Base-by-base conservation (phyloP, 2,329 filamentous ascomycete genomes). In the Plectosphaerella plurivora region DNA sequence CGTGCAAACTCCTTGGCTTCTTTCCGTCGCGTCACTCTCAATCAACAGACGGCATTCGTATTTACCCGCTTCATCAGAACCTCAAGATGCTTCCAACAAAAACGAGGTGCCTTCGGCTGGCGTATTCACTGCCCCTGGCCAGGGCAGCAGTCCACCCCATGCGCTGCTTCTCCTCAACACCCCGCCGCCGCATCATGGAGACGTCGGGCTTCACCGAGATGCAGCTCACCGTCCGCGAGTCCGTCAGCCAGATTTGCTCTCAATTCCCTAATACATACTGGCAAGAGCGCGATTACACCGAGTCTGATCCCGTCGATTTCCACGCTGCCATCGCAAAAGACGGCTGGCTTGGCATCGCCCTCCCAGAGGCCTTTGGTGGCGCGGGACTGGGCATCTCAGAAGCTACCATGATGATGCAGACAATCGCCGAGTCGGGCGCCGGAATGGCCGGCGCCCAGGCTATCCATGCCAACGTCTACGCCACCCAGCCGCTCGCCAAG, bases 331-430 rank as follows among this genome's bases (percentile, higher is more conserved):
- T 94, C 9, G 86, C 89, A 8, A 81, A 82, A 52, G 87, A 85
- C 57, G 89, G 90, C 7, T 94, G 88, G 88, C 79, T 94, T 41
- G 89, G 89, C 3, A 91, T 93, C 58, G 88, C 88, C 0, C 71
- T 94, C 4, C 88, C 89, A 0, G 87, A 91, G 63, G 75, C 81
- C 0, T 77, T 91, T 0, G 89, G 90, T 3, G 90, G 89, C 1
- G 79, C 87, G 1, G 88, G 87, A 0, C 69, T 95, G 9, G 89
- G 84, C 9, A 91, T 95, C 36, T 86, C 87, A 1, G 89, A 94
- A 64, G 89, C 89, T 1, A 89, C 86, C 0, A 88, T 93, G 80
- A 93, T 94, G 88, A 80, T 94, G 75, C 89, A 95, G 61, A 89
- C 88, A 2, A 89, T 92, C 52, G 75, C 86, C 1, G 87, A 91